Conservation (phyloP, 2,329 filamentous ascomycete genomes). For the Hypoxylon sp. region DNA sequence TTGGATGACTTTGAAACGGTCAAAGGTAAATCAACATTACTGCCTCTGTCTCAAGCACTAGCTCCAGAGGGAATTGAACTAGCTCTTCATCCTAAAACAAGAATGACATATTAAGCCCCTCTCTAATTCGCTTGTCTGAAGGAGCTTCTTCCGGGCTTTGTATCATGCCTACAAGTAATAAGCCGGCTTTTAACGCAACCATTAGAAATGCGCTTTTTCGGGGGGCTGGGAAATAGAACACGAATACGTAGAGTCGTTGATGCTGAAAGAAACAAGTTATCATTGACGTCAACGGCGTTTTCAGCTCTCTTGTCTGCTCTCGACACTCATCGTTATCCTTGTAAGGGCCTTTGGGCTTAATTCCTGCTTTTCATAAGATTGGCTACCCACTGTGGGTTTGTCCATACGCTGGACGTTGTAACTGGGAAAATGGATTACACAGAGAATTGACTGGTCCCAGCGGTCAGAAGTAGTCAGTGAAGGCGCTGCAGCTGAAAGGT, state of each 20-base stretch:
- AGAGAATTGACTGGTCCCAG: constrained; percentile 18
- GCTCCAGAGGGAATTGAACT: neutral
- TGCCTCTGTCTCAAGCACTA: neutral
- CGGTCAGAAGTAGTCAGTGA: constrained; percentile 8
- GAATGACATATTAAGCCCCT: constrained; percentile 6
- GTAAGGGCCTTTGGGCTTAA: constrained; percentile 22
- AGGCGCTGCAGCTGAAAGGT: constrained; percentile 33
- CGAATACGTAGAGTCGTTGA: constrained; percentile 22
- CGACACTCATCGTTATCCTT: constrained; percentile 31
- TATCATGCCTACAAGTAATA: constrained; percentile 20
- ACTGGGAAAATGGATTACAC: constrained; percentile 18
- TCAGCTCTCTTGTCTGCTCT: constrained; percentile 21
- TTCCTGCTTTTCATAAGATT: constrained; percentile 40
- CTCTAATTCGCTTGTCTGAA: neutral
- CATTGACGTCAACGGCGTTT: constrained; percentile 46
- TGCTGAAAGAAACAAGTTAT: constrained; percentile 16
- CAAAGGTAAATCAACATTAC: neutral
- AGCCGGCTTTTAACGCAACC: constrained; percentile 24
- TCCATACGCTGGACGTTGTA: constrained; percentile 14
- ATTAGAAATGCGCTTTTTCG: constrained; percentile 10
- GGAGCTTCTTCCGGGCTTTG: neutral
- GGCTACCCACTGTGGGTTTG: constrained; percentile 41
- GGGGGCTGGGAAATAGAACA: constrained; percentile 8
- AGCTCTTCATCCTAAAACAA: constrained; percentile 1
- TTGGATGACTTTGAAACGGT: neutral